Evolutionary conservation across 257 asterid genomes (phyloP), one percentile per base, ranked within the genome.

Genomic region (Ilex aquifolium): DNA sequence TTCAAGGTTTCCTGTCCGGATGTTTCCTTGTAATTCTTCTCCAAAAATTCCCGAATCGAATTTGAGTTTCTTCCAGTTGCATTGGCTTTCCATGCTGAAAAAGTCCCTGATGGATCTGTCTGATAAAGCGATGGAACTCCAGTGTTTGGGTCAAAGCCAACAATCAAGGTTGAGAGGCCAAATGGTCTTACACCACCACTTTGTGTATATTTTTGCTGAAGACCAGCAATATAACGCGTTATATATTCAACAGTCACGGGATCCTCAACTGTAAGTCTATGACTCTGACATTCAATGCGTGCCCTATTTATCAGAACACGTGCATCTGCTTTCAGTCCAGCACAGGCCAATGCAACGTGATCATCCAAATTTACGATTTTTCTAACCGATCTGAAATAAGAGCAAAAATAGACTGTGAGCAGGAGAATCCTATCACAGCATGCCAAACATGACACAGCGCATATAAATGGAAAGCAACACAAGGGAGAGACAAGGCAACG

Each of bases 101-200:
- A 92, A 31, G 99, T 92, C n/a, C 99, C 99, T 0, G 99, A 92
- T 44, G 99, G 99, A 69, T 92, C 99, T 16, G 99, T 92, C 80
- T 92, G 99, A 69, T 92, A 92, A 51, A 92, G 95, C 40, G 96
- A 67, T 54, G 99, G 99, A 69, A 66, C 80, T 44, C 80, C 90
- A 0, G 93, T 85, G 81, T 92, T 85, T n/a, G 99, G 99, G 74
- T 92, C 99, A 69, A 92, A 92, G 58, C 99, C 99, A 73, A 92
- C 79, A 52, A 92, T 92, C 91, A 92, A 82, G 73, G 99, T 92
- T 39, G 99, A 92, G 65, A 92, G 97, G 39, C 99, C 97, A 82
- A 88, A 92, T 60, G 99, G 99, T 61, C 99, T 85, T 50, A 92
- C 99, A 72, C 99, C 97, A 72, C 99, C 99, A 82, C 99, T 92